phyloP scores from a whole-genome alignment of 257 asterid genomes.

The Nicotiana obtusifolia region DNA sequence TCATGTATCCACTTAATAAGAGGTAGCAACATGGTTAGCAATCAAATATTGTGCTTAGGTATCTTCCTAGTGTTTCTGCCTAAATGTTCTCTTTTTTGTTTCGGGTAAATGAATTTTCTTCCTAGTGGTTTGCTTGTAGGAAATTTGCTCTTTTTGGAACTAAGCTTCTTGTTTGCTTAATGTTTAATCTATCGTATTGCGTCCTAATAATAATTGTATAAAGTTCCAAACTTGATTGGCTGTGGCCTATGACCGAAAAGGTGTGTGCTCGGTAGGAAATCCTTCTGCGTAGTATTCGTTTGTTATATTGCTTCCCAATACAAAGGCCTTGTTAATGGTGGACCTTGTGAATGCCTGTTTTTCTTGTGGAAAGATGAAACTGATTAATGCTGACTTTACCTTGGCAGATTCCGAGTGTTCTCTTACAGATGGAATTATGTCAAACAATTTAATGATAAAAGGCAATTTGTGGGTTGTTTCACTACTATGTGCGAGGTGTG shows the following conservation, averaged over 20 bases:
- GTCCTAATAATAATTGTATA: background rate
- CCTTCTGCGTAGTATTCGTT: background rate
- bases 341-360: background rate
- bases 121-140: background rate
- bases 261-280: background rate
- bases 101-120: background rate
- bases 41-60: background rate
- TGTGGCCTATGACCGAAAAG: background rate
- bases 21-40: background rate
- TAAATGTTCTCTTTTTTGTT: background rate
- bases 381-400: background rate
- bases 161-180: background rate
- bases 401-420: background rate
- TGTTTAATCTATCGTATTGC: background rate
- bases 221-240: background rate
- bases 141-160: background rate
- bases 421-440: background rate
- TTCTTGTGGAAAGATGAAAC: background rate
- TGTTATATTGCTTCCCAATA: background rate
- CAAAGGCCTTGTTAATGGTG: background rate
- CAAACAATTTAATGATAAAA: background rate
- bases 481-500: background rate
- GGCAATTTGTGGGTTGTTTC: background rate
- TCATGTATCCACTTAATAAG: background rate
- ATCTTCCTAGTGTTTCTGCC: background rate